Conservation (phyloP, 306 rosid species). For the Acacia confusa region DNA sequence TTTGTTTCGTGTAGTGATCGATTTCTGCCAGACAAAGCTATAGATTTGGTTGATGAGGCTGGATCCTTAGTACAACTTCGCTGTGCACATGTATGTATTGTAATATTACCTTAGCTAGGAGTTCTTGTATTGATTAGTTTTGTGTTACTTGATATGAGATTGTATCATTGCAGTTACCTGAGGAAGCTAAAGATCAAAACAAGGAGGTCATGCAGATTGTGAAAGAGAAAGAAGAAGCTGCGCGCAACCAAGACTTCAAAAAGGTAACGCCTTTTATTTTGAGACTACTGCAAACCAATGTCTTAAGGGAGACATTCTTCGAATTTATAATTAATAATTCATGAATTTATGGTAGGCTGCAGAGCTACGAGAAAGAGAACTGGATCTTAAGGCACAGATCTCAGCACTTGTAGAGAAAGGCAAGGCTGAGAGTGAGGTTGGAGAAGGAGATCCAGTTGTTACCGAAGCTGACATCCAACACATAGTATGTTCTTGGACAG, state of each 20-base stretch:
- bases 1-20: slow-evolving; percentile 66
- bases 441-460: slow-evolving; percentile 78
- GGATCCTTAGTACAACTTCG: slow-evolving; percentile 88
- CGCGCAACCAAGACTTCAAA: slow-evolving; percentile 90
- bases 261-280: slow-evolving; percentile 50
- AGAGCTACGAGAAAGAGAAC: slow-evolving; percentile 88
- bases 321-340: neutral
- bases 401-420: slow-evolving; percentile 77
- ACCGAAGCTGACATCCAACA: slow-evolving; percentile 92
- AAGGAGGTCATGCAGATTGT: slow-evolving; percentile 85
- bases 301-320: neutral
- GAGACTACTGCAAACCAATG: neutral
- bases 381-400: slow-evolving; percentile 88
- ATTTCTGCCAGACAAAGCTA: slow-evolving; percentile 95
- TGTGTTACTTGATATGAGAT: slow-evolving; percentile 28
- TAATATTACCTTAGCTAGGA: neutral
- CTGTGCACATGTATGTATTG: slow-evolving; percentile 73
- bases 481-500: slow-evolving; percentile 92
- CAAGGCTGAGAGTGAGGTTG: slow-evolving; percentile 93
- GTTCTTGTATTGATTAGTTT: slow-evolving; percentile 10
- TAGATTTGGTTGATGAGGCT: slow-evolving; percentile 95
- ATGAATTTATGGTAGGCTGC: slow-evolving; percentile 68
- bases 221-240: slow-evolving; percentile 90
- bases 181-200: slow-evolving; percentile 88
- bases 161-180: slow-evolving; percentile 68